Conservation (phyloP, 805 yeast genomes). For the Candida krabiensis region DNA sequence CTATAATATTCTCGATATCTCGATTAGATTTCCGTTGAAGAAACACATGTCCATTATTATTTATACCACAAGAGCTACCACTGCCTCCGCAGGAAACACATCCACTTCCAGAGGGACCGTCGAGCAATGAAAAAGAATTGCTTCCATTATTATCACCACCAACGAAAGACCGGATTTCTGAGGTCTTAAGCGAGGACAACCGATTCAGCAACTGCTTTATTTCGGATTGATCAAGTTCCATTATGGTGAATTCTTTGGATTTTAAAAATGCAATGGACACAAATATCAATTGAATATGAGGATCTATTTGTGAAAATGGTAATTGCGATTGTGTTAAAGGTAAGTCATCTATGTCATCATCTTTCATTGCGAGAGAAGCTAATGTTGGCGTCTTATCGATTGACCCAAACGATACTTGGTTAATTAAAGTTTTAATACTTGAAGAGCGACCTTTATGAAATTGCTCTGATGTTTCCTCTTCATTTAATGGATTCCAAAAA, state of each 20-base stretch:
- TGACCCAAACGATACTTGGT: conserved; percentile 24
- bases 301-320: conserved; percentile 64
- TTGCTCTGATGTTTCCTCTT: conserved; percentile 15
- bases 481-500: conserved; percentile 53
- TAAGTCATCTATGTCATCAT: conserved; percentile 27
- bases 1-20: conserved; percentile 71
- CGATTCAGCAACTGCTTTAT: conserved; percentile 74
- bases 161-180: conserved; percentile 29
- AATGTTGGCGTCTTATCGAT: conserved; percentile 30
- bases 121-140: conserved; percentile 1
- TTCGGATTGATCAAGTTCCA: conserved; percentile 90
- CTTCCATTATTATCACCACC: conserved; percentile 17
- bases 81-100: conserved; percentile 13
- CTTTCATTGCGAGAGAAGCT: conserved; percentile 16
- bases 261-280: conserved; percentile 76
- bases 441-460: conserved; percentile 26
- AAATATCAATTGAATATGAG: conserved; percentile 75
- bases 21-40: conserved; percentile 29
- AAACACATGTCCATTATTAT: conserved; percentile 10
- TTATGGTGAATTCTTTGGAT: conserved; percentile 71
- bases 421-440: conserved; percentile 31
- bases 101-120: conserved; percentile 3
- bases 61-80: conserved; percentile 9
- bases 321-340: conserved; percentile 22
- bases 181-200: conserved; percentile 43